A percentile compares a stretch with the other conserved stretches of the same genome.
These are phyloP conservation scores for Chaetomium sp. DNA, from an alignment of 2,329 filamentous ascomycete genomes.

Conservation along the genomic window DNA sequence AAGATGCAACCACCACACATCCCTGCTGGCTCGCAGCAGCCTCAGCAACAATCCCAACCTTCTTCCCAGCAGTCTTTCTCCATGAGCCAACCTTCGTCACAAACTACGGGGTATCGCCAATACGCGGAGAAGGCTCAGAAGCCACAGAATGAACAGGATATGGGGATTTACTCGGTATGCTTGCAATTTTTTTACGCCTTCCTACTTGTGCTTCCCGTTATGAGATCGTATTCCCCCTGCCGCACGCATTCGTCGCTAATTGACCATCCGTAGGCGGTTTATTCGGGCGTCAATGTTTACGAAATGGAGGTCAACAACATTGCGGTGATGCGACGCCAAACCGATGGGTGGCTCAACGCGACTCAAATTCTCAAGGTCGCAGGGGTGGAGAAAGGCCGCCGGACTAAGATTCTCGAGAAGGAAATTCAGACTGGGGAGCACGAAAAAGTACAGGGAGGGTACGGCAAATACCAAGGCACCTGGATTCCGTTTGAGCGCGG, in stretches of 20 bases:
- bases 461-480: slow-evolving; percentile 97
- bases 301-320: slow-evolving; percentile 96
- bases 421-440: slow-evolving; percentile 95
- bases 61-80: slow-evolving; percentile 51
- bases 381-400: slow-evolving; percentile 93
- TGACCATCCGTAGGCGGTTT: slow-evolving; percentile 57
- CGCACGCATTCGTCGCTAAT: background rate
- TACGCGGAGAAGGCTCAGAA: slow-evolving; percentile 34
- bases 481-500: slow-evolving; percentile 96
- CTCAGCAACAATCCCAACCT: slow-evolving; percentile 34
- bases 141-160: slow-evolving; percentile 35
- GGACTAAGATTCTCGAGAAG: slow-evolving; percentile 96
- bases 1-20: slow-evolving; percentile 25
- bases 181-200: background rate
- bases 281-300: slow-evolving; percentile 93
- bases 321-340: slow-evolving; percentile 90
- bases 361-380: slow-evolving; percentile 98
- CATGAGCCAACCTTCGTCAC: slow-evolving; percentile 48
- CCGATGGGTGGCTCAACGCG: slow-evolving; percentile 94
- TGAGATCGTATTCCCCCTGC: too few species aligned
- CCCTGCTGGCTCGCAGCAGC: slow-evolving; percentile 23
- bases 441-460: slow-evolving; percentile 97
- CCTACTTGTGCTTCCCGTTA: background rate
- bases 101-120: slow-evolving; percentile 38
- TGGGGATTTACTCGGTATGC: slow-evolving; percentile 58